Percentiles rank a stretch among this genome's conserved stretches.
Evolutionary conservation across 345 rosid genomes (phyloP).

Genomic region (Noccaea caerulescens): DNA sequence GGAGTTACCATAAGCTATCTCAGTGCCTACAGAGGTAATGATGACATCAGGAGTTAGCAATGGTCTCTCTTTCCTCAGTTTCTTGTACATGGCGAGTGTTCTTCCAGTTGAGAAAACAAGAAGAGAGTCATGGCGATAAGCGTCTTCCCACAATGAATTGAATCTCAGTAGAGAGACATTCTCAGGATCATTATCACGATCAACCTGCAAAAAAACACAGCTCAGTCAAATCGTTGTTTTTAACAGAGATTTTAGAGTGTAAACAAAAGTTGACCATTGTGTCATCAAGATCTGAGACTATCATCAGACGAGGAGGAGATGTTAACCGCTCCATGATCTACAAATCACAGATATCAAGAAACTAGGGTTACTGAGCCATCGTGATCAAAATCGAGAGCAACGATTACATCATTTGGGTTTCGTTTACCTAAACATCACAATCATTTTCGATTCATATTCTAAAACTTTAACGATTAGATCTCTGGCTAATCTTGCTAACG

Average conservation of each 20-base stretch:
- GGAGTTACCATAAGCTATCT: slow-evolving; percentile 81
- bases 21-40: slow-evolving; percentile 96
- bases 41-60: slow-evolving; percentile 93
- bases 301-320: slow-evolving; percentile 75
- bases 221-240: neutral
- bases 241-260: neutral
- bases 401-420: neutral
- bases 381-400: neutral
- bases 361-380: neutral
- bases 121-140: slow-evolving; percentile 75
- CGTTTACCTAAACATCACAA: slow-evolving; percentile 4
- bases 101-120: slow-evolving; percentile 95
- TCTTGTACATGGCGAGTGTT: slow-evolving; percentile 62
- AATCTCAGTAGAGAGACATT: slow-evolving; percentile 78
- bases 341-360: neutral
- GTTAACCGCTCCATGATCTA: slow-evolving; percentile 70
- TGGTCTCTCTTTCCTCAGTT: slow-evolving; percentile 79
- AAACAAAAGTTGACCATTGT: slow-evolving; percentile 65
- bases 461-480: neutral
- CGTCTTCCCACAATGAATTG: slow-evolving; percentile 84
- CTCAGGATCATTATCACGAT: slow-evolving; percentile 78
- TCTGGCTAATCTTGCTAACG: neutral
- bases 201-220: slow-evolving; percentile 58
- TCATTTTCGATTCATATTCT: neutral
- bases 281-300: slow-evolving; percentile 95